A percentile compares a stretch with the other conserved stretches of the same genome.
Evolutionary conservation across 768 basidiomycete genomes (phyloP).

Genomic region (Rhizopogon vesiculosus): DNA sequence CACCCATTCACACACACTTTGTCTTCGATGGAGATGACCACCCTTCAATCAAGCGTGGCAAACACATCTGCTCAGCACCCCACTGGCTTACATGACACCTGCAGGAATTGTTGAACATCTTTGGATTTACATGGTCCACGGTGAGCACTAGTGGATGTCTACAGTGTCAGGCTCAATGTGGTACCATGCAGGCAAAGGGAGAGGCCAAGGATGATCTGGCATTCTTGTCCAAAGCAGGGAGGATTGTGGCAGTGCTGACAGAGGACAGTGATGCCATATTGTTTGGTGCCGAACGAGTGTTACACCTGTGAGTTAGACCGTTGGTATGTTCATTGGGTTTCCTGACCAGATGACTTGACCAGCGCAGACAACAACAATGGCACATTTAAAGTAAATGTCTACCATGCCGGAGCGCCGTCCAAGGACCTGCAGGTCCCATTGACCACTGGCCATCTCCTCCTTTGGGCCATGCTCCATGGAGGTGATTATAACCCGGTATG

Average conservation of each 20-base stretch:
- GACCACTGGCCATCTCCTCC: not conserved
- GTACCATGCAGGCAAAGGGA: not conserved
- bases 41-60: slow-evolving; percentile 37
- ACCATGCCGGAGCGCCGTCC: not conserved
- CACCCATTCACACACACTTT: slow-evolving; percentile 36
- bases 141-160: slow-evolving; percentile 7
- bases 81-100: slow-evolving; percentile 21
- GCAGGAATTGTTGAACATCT: slow-evolving; percentile 31
- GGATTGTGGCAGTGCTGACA: not conserved
- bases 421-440: not conserved
- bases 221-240: not conserved
- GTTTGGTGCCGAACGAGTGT: not conserved
- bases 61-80: slow-evolving; percentile 23
- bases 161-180: not conserved
- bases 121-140: slow-evolving; percentile 33
- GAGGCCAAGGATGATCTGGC: slow-evolving; percentile 5
- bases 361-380: not conserved
- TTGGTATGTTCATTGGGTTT: not conserved
- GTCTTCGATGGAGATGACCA: slow-evolving; percentile 46
- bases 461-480: slow-evolving; percentile 1
- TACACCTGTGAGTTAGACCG: not conserved
- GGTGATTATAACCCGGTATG: slow-evolving; percentile 2
- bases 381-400: not conserved
- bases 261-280: not conserved
- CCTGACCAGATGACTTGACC: not conserved